phyloP scores from a whole-genome alignment of 1,284 basidiomycete genomes.

The Agaricales sp. region DNA sequence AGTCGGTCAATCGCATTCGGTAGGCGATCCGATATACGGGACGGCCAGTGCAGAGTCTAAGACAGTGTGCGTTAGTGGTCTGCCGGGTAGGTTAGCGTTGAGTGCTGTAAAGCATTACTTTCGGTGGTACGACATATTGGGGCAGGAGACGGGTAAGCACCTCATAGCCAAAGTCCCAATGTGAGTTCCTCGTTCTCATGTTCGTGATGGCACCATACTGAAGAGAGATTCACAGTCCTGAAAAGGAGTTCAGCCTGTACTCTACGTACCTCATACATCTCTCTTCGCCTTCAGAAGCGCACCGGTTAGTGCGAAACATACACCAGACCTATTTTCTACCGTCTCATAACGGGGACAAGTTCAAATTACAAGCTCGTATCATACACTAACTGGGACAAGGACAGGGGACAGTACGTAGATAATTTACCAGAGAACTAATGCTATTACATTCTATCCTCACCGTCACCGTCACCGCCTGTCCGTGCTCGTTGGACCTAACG shows the following conservation, averaged over 20 bases:
- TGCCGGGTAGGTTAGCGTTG: not conserved
- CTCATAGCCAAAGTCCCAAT: constrained; percentile 37
- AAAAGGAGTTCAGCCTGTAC: constrained; percentile 28
- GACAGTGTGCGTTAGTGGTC: not conserved
- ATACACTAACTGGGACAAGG: constrained; percentile 33
- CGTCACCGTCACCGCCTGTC: not conserved
- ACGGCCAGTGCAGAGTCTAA: not conserved
- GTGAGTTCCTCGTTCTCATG: constrained; percentile 27
- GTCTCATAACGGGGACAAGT: constrained; percentile 26
- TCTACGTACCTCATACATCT: constrained; percentile 46
- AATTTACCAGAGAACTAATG: constrained; percentile 4
- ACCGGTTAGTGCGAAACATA: constrained; percentile 48
- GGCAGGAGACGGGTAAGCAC: constrained; percentile 12
- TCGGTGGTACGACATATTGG: not conserved
- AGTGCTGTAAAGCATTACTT: constrained; percentile 1
- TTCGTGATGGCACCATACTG: not conserved
- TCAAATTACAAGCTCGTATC: constrained; percentile 44
- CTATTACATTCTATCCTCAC: not conserved
- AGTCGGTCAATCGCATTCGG: not conserved
- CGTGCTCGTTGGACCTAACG: constrained; percentile 2
- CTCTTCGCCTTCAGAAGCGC: constrained; percentile 48
- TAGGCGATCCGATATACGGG: not conserved
- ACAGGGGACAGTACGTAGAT: not conserved
- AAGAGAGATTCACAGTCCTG: constrained; percentile 20
- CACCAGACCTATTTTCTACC: constrained; percentile 46